Evolutionary conservation across 1,284 basidiomycete species (phyloP).

Genomic region (Ustilago loliicola): DNA sequence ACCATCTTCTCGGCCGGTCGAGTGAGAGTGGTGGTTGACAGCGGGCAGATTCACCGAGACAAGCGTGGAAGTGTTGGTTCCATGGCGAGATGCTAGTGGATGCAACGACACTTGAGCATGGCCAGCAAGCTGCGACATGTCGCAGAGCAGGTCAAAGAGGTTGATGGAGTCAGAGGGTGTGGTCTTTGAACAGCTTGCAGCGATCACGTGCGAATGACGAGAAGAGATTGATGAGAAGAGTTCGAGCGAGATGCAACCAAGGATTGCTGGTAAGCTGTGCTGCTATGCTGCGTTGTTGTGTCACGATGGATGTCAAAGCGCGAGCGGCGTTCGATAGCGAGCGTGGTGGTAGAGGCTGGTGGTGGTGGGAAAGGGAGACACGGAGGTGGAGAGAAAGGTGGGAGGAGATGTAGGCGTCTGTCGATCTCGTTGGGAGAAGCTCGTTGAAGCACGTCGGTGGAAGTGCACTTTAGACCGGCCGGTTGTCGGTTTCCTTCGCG

Average conservation of each 20-base stretch:
- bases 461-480: neutral
- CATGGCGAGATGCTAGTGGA: constrained; percentile 59
- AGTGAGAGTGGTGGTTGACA: neutral
- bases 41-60: constrained; percentile 48
- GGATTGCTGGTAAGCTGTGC: neutral
- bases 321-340: neutral
- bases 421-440: neutral
- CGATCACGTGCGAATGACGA: neutral
- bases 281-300: neutral
- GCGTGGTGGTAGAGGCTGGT: neutral
- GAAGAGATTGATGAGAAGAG: neutral
- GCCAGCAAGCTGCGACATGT: constrained; percentile 39
- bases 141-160: constrained; percentile 11
- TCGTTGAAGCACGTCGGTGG: constrained; percentile 1
- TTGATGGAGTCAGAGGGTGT: neutral
- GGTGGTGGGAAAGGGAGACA: neutral
- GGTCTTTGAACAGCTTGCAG: neutral
- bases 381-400: neutral
- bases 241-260: neutral
- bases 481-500: neutral
- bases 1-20: constrained; percentile 22
- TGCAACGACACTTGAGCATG: constrained; percentile 60
- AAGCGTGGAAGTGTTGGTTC: constrained; percentile 48
- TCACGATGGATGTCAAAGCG: neutral
- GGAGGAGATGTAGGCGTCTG: neutral